A percentile compares a stretch with the other conserved stretches of the same genome.
Conservation (phyloP, 2,329 filamentous ascomycete genomes). For the Aphanoascus verrucosus region DNA sequence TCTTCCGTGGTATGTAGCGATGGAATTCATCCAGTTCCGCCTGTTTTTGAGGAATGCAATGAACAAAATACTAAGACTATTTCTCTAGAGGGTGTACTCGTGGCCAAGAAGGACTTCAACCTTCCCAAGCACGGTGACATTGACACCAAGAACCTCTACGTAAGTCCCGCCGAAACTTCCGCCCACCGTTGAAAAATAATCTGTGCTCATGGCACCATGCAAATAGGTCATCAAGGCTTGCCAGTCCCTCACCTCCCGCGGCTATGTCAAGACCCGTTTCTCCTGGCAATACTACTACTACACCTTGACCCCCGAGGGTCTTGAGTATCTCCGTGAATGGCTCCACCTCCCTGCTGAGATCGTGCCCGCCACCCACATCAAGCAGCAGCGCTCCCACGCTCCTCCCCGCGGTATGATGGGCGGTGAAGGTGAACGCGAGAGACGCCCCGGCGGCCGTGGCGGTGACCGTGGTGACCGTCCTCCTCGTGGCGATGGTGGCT, state of each 20-base stretch:
- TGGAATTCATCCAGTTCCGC: not conserved
- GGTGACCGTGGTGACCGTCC: constrained; percentile 52
- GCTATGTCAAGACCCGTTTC: constrained; percentile 99
- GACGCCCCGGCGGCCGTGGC: constrained; percentile 72
- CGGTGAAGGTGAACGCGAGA: constrained; percentile 62
- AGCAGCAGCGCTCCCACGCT: constrained; percentile 98
- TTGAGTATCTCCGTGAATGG: constrained; percentile 99
- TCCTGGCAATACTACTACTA: constrained; percentile 99
- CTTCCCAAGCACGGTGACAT: constrained; percentile 95
- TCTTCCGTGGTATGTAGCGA: constrained; percentile 67
- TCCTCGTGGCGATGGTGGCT: constrained; percentile 68
- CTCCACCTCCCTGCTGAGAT: constrained; percentile 99
- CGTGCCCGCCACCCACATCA: constrained; percentile 98
- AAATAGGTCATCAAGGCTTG: constrained; percentile 81
- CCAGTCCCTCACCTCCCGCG: constrained; percentile 96
- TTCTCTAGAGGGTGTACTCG: constrained; percentile 62
- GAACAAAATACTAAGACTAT: constrained; percentile 8
- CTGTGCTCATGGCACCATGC: not conserved
- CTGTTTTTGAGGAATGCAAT: not conserved
- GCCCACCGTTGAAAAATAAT: not conserved
- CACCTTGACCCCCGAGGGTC: constrained; percentile 97
- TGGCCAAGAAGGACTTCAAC: constrained; percentile 99
- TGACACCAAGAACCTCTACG: constrained; percentile 98
- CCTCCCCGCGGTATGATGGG: constrained; percentile 98
- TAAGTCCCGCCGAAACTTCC: constrained; percentile 26